A percentile compares a stretch with the other conserved stretches of the same genome.
Conservation (phyloP, 1,284 basidiomycete genomes). For the Anthracocystis setariae region DNA sequence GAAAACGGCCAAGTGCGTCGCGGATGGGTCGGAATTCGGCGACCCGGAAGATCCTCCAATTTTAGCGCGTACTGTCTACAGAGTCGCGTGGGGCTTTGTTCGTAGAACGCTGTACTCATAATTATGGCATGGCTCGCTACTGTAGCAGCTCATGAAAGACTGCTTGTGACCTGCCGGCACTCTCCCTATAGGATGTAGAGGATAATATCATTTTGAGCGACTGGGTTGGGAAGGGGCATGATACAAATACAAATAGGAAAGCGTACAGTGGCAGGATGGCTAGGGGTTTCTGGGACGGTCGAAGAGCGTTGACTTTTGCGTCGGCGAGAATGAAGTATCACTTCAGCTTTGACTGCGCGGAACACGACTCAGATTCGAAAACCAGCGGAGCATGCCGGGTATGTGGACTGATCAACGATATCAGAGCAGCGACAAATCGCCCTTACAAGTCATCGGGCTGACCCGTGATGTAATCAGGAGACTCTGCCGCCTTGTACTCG, state of each 20-base stretch:
- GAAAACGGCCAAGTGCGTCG: background rate
- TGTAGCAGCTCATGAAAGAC: no score
- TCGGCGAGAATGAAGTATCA: slow-evolving; percentile 1
- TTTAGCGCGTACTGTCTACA: slow-evolving; percentile 19
- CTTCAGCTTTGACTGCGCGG: background rate
- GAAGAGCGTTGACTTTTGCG: background rate
- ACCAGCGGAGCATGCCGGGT: no score
- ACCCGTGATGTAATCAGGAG: slow-evolving; percentile 55
- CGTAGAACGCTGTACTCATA: no score
- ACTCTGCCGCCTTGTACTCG: slow-evolving; percentile 65
- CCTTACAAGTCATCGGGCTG: slow-evolving; percentile 43
- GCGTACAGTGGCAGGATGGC: slow-evolving; percentile 1
- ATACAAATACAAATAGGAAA: slow-evolving; percentile 30
- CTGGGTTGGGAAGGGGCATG: background rate
- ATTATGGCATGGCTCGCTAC: no score
- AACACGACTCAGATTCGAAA: background rate
- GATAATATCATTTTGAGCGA: no score
- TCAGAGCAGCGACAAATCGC: background rate
- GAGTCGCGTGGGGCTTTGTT: no score
- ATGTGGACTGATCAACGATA: no score
- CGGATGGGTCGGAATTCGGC: slow-evolving; percentile 34
- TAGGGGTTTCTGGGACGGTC: background rate
- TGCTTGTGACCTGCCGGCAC: no score
- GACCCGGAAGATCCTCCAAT: slow-evolving; percentile 24
- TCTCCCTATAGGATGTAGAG: no score